Base-by-base conservation (phyloP, 1,139 yeast genomes). In the Hemisphaericaspora xylanilytica region DNA sequence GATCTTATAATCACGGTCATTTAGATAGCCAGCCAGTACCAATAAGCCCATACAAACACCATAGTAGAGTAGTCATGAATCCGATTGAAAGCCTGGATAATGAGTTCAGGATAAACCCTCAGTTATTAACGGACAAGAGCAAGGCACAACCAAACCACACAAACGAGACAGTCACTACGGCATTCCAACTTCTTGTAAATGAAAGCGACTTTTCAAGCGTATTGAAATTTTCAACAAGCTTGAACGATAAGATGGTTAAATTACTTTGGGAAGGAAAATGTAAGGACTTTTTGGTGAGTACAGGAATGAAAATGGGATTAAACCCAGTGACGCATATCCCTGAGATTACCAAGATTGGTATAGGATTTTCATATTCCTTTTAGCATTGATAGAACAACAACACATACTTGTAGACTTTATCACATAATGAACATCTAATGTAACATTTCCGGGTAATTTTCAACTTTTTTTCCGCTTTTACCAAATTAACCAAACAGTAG, bases 261-360 rank as follows among this genome's bases (percentile, higher is more conserved):
- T 40, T 89, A 5, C 62, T 87, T 28, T 92, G 97, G 97, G 96
- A 87, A 54, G 97, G 97, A 0, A 74, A 86, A 46, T 78, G 78
- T 52, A 81, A 85, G 52, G 95, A 88, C 37, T 84, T 92, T 52
- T 59, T 92, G 38, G 70, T 90, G 4, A 81, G 89, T 38, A 76
- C 92, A 1, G 97, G 97, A 0, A 72, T 81, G 3, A 78, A 75
- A 38, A 47, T 82, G 10, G 46, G 58, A 4, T 38, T 67, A 21
- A 65, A 66, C 40, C 53, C 59, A 1, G 37, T 42, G 4, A 61
- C 65, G 0, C 55, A 54, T 29, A 50, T 58, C 4, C 75, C 75
- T 1, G 74, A 69, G 37, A 43, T 70, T 28, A 55, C 55, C 37
- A 58, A 65, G 36, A 53, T 71, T 39, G 77, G 77, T 3, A 50